Conservation (phyloP, 805 yeast species). For the Myxozyma udenii region DNA sequence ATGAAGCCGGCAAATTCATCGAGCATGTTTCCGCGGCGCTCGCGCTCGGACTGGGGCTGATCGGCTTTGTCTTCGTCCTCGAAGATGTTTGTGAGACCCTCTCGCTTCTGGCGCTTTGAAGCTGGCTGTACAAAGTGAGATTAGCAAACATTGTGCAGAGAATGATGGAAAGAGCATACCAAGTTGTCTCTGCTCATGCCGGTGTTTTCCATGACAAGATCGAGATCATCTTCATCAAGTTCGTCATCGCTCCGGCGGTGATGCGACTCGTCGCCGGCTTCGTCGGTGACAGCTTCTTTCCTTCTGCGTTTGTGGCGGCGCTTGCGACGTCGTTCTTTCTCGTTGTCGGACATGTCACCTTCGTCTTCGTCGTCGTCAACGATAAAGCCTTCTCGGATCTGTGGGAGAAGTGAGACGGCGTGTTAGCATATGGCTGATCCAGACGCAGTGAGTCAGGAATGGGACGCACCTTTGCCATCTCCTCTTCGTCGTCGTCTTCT, state of each 20-base stretch:
- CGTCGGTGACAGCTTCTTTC: constrained; percentile 32
- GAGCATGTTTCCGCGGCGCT: constrained; percentile 39
- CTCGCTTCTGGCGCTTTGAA: constrained; percentile 41
- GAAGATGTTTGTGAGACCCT: constrained; percentile 63
- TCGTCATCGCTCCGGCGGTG: constrained; percentile 49
- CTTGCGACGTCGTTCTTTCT: constrained; percentile 26
- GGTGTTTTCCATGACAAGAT: constrained; percentile 82
- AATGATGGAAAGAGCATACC: too few species aligned
- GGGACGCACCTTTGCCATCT: constrained; percentile 53
- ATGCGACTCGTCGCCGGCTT: constrained; percentile 15
- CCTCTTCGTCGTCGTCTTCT: constrained; percentile 91
- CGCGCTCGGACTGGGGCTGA: constrained; percentile 24
- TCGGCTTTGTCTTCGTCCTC: constrained; percentile 49
- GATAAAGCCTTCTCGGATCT: constrained; percentile 84
- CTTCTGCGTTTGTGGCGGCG: constrained; percentile 28
- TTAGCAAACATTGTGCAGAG: too few species aligned
- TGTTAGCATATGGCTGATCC: neutral
- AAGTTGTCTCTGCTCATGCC: constrained; percentile 43
- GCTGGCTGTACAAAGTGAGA: constrained; percentile 20
- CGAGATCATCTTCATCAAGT: constrained; percentile 93
- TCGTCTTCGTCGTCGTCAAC: constrained; percentile 86
- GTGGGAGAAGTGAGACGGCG: neutral
- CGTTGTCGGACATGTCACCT: constrained; percentile 43
- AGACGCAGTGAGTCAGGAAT: neutral
- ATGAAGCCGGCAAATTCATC: constrained; percentile 96